Base-by-base conservation (phyloP, 768 basidiomycete species). In the Trametes coccinea region DNA sequence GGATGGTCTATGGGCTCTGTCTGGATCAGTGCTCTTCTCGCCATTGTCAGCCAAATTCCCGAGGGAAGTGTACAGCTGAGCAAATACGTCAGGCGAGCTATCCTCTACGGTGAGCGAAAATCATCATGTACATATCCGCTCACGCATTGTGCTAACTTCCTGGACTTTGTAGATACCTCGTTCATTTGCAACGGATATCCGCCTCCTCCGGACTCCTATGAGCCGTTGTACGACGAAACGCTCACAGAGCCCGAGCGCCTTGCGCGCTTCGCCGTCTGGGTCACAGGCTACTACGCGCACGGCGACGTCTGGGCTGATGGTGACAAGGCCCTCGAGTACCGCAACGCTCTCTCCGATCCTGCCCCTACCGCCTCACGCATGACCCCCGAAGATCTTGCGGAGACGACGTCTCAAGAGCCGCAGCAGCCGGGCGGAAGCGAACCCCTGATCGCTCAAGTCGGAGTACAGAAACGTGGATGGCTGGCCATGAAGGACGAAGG, bases 1-100 rank as follows among this genome's bases (percentile, higher is more conserved):
- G 77, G 76, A 1, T 79, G 78, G 78, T 78, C 76, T 6, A 33
- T 75, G 10, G 78, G 75, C 0, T 66, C 66, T 5, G 51, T 63
- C 2, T 67, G 64, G n/a, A 62, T 71, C 14, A 33, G 70, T 8
- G 66, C 76, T 31, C 43, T 63, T 0, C 53, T 67, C 14, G 54
- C 64, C 27, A 66, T 41, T 55, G 43, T 16, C 2, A 37, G 31
- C 13, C 5, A 0, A 56, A 6, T 37, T 56, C 34, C 49, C 34
- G 8, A 31, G 4, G 16, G 27, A 1, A 37, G 51, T 8, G 34
- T 56, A 2, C 13, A 52, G 6, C 45, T 62, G 41, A 39, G 43
- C 48, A 13, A 52, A 14, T 62, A 62, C 55, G 41, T 62, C 16
- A 47, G 48, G 27, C 55, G 61, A 4, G 41, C 53, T 4, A 29